Base-by-base conservation (phyloP, 805 yeast species). In the Komagataella kurtzmanii region DNA sequence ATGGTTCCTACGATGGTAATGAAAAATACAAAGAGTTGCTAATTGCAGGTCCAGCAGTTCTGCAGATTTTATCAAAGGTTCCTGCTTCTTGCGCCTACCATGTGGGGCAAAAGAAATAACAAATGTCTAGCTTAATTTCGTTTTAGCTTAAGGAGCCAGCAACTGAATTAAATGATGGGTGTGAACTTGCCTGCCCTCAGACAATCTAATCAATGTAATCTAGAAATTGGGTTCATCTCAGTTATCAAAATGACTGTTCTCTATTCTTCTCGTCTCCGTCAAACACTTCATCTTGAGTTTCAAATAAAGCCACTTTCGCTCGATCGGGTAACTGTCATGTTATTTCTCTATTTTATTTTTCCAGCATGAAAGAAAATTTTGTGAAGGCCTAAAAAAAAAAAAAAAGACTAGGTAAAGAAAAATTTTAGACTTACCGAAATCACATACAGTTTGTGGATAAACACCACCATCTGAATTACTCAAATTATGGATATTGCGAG, bases 401-500 rank as follows among this genome's bases (percentile, higher is more conserved):
- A 7, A 24, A 1, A 24, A 24, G 30, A 17, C 17, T 30, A 14
- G 14, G 40, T n/a, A 14, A 30, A 30, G 10, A 30, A 21, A 30
- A 30, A 30, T 12, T 30, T 30, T 30, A 12, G 40, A 30, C 40
- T 10, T 30, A 30, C 40, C n/a, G n/a, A 30, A 21, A 30, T 10
- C 40, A 30, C 40, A 30, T 30, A 30, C 40, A 30, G 40, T 30
- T 21, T 30, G 40, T 30, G 40, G 40, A 30, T 14, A 30, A 30
- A 8, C 3, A 14, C 40, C 40, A 30, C 40, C 40, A 30, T 30
- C 40, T 30, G 40, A 30, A 30, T 8, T 30, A 30, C 40, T 30
- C 40, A 30, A 30, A 10, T 30, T 56, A 93, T 93, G 99, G 97
- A 93, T 77, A 88, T 95, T 67, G 82, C 97, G 46, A 86, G 85